Conservation (phyloP, 1,284 basidiomycete species). For the Inonotus hispidus region DNA sequence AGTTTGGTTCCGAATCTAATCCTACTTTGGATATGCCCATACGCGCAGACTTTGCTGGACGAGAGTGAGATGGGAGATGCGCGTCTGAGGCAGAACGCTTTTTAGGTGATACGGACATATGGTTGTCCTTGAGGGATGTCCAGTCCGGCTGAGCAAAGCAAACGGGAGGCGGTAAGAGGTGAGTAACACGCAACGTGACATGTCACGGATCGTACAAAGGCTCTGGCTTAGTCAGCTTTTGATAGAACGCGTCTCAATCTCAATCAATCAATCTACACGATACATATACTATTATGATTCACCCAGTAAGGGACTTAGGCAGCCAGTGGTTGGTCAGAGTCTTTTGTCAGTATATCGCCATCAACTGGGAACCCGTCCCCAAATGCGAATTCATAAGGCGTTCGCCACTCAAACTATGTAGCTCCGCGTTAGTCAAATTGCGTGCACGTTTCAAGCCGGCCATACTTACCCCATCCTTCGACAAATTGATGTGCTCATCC, state of each 20-base stretch:
- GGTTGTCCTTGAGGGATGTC: neutral
- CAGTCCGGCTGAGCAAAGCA: too few relatives aligned
- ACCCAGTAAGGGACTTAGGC: neutral
- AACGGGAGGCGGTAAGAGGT: too few relatives aligned
- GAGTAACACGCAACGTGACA: neutral
- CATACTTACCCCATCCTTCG: slow-evolving; percentile 20
- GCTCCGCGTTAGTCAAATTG: neutral
- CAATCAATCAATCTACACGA: too few relatives aligned
- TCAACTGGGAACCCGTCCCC: slow-evolving; percentile 1
- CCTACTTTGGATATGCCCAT: slow-evolving; percentile 3
- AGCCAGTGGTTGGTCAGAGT: neutral
- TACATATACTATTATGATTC: too few relatives aligned
- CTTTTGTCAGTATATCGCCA: neutral
- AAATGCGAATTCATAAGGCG: slow-evolving; percentile 14
- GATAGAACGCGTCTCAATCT: too few relatives aligned
- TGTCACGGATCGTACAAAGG: neutral
- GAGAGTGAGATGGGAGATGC: neutral
- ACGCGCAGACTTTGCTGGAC: slow-evolving; percentile 6
- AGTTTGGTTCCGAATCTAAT: slow-evolving; percentile 1
- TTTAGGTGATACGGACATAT: slow-evolving; percentile 6
- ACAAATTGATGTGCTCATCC: slow-evolving; percentile 12
- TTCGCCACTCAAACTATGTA: slow-evolving; percentile 21
- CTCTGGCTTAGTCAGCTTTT: neutral
- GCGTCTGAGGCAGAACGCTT: slow-evolving; percentile 18
- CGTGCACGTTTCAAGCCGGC: neutral